Conservation (phyloP, 2,329 filamentous ascomycete species). For the Paecilomyces niveus region DNA sequence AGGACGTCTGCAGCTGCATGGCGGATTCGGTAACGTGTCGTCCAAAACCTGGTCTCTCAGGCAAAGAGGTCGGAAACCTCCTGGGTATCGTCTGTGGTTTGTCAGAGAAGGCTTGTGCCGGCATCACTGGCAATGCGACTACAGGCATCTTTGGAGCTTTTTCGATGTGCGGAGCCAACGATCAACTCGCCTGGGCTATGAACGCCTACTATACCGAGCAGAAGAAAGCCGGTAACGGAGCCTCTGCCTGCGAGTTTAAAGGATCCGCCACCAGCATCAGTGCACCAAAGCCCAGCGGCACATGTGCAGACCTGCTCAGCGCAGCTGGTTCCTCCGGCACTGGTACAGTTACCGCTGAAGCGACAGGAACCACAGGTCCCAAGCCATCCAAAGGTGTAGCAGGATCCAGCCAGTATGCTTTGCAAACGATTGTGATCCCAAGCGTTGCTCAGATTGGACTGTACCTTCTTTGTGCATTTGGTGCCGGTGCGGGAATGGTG, state of each 20-base stretch:
- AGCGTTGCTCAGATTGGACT: not conserved
- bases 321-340: constrained; percentile 34
- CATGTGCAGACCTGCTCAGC: constrained; percentile 30
- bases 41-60: constrained; percentile 49
- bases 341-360: constrained; percentile 33
- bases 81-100: constrained; percentile 25
- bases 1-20: constrained; percentile 77
- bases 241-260: constrained; percentile 35
- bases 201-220: constrained; percentile 40
- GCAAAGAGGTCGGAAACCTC: constrained; percentile 46
- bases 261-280: constrained; percentile 34
- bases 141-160: constrained; percentile 40
- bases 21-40: constrained; percentile 62
- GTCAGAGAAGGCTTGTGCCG: constrained; percentile 28
- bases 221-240: constrained; percentile 17
- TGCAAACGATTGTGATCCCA: not conserved
- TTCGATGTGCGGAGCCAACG: constrained; percentile 36
- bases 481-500: not conserved
- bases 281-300: constrained; percentile 26
- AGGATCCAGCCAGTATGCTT: not conserved
- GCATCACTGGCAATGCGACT: constrained; percentile 31
- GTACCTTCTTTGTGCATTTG: not conserved
- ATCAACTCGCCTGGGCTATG: constrained; percentile 38
- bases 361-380: constrained; percentile 12
- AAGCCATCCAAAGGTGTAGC: constrained; percentile 6